Conservation (phyloP, 2,329 filamentous ascomycete species). For the Colletotrichum echinochloae region DNA sequence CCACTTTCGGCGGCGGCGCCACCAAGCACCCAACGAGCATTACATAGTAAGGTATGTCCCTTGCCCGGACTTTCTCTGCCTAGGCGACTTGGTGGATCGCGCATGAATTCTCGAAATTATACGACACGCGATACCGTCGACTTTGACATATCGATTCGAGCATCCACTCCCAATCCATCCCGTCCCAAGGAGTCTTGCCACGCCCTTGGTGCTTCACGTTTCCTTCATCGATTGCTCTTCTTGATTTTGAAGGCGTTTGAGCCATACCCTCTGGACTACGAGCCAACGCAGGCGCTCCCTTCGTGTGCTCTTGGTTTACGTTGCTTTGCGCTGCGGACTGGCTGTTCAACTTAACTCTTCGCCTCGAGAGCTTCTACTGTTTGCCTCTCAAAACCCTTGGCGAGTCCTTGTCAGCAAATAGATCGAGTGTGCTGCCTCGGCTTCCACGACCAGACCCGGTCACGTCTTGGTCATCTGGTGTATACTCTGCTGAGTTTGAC, state of each 20-base stretch:
- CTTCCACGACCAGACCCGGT: not conserved
- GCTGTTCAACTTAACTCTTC: constrained; percentile 3
- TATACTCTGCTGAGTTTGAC: constrained; percentile 2
- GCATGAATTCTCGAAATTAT: constrained; percentile 44
- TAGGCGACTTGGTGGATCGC: constrained; percentile 34
- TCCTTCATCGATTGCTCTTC: constrained; percentile 5
- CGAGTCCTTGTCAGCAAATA: constrained; percentile 1
- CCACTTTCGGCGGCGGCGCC: not conserved
- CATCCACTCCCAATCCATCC: constrained; percentile 1
- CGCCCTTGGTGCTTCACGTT: not conserved
- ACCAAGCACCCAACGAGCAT: constrained; percentile 16
- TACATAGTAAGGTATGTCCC: too few relatives aligned
- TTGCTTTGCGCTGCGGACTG: constrained; percentile 20
- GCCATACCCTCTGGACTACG: not conserved
- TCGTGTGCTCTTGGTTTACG: constrained; percentile 21
- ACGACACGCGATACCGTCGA: constrained; percentile 31
- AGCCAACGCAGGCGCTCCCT: constrained; percentile 27
- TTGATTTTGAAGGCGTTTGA: constrained; percentile 6
- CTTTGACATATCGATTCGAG: constrained; percentile 17
- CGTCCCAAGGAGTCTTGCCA: constrained; percentile 11
- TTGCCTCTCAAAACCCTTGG: constrained; percentile 4
- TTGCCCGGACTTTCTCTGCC: constrained; percentile 27
- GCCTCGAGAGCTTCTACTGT: not conserved
- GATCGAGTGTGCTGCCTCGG: not conserved
- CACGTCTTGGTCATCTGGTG: constrained; percentile 2